Percentiles rank a stretch among this genome's conserved stretches.
phyloP scores from a whole-genome alignment of 495 filamentous ascomycete genomes.

The Penicillium tannophilum region DNA sequence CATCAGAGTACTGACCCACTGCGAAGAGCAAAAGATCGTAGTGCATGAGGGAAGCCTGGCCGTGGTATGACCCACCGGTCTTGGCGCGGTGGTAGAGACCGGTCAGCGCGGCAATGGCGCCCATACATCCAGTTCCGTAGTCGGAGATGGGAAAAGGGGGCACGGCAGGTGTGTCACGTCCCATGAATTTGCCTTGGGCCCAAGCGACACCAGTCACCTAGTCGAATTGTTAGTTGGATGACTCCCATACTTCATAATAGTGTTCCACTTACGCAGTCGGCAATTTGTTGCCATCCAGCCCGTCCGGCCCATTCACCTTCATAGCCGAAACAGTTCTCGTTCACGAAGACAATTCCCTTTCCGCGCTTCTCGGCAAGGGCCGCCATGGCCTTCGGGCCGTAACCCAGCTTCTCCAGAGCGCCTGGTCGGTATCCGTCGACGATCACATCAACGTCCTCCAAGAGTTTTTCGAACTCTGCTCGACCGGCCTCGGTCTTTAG shows the following conservation, averaged over 20 bases:
- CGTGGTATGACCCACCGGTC: conserved; percentile 65
- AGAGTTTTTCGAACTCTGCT: conserved; percentile 57
- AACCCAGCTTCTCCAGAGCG: conserved; percentile 65
- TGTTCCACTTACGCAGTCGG: conserved; percentile 44
- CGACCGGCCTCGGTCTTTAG: conserved; percentile 57
- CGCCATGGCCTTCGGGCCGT: conserved; percentile 55
- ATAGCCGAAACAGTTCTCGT: conserved; percentile 73
- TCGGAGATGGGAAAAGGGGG: conserved; percentile 82
- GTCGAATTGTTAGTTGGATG: conserved; percentile 21
- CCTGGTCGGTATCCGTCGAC: conserved; percentile 72
- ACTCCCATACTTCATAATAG: not conserved
- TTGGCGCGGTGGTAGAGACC: conserved; percentile 65
- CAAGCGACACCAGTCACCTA: conserved; percentile 68
- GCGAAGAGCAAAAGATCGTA: conserved; percentile 70
- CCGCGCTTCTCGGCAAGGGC: conserved; percentile 53
- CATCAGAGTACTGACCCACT: conserved; percentile 59
- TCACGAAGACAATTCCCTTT: conserved; percentile 68
- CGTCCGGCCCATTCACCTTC: conserved; percentile 51
- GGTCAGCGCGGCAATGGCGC: conserved; percentile 62
- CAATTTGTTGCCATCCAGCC: conserved; percentile 60
- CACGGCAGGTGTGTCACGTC: conserved; percentile 66
- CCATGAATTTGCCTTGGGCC: conserved; percentile 76
- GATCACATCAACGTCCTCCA: conserved; percentile 60
- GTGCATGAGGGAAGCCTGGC: conserved; percentile 63
- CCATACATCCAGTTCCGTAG: conserved; percentile 74